Percentiles rank a stretch among this genome's conserved stretches.
Evolutionary conservation across 768 basidiomycete species (phyloP).

Genomic region (Omphalotus guepiniiformis): DNA sequence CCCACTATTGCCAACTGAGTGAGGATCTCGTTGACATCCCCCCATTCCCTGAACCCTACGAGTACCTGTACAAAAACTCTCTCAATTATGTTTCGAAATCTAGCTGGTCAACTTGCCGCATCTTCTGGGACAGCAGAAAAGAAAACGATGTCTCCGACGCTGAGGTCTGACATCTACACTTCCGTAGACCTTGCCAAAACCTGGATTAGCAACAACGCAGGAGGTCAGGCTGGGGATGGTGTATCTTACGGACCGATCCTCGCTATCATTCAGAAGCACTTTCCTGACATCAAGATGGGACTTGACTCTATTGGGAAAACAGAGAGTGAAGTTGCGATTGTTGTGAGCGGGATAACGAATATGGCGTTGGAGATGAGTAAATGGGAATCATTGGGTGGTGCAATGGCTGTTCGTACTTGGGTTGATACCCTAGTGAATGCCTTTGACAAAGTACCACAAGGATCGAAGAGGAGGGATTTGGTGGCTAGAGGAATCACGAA

Average conservation of each 20-base stretch:
- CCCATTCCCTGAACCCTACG: conserved; percentile 1
- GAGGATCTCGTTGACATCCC: background rate
- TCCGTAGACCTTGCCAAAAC: conserved; percentile 42
- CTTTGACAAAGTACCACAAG: conserved; percentile 26
- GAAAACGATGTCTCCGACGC: conserved; percentile 24
- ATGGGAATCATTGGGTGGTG: conserved; percentile 42
- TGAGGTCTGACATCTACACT: conserved; percentile 48
- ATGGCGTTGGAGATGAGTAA: conserved; percentile 52
- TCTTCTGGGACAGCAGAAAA: conserved; percentile 8
- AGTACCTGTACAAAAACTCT: conserved; percentile 2
- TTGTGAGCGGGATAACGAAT: conserved; percentile 51
- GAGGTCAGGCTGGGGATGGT: conserved; percentile 50
- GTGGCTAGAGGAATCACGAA: conserved; percentile 47
- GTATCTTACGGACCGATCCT: conserved; percentile 45
- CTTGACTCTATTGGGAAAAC: conserved; percentile 42
- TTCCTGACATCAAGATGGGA: conserved; percentile 40
- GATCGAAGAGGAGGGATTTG: conserved; percentile 32
- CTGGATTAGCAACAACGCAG: conserved; percentile 38
- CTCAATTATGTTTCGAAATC: conserved; percentile 4
- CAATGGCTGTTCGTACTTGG: conserved; percentile 55
- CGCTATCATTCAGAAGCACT: conserved; percentile 43
- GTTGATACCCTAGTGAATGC: conserved; percentile 43
- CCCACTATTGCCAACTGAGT: background rate
- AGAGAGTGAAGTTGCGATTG: conserved; percentile 44
- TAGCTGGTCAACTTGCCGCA: background rate